Conservation (phyloP, 768 basidiomycete genomes). For the Boletellus ananas region DNA sequence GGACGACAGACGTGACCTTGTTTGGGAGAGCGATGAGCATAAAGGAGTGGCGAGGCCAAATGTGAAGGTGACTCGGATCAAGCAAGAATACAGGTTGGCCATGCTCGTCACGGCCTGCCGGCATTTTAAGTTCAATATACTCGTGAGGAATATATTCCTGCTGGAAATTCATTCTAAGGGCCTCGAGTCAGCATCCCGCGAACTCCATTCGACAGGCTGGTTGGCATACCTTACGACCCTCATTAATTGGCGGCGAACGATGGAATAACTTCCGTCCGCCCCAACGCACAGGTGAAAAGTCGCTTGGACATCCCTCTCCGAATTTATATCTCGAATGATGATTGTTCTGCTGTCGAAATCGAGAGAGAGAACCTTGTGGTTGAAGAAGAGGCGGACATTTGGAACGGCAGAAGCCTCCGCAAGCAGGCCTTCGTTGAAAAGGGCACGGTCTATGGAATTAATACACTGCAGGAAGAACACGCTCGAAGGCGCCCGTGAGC, state of each 20-base stretch:
- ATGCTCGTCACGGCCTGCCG: conserved; percentile 60
- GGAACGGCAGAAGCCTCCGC: conserved; percentile 62
- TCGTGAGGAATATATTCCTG: conserved; percentile 95
- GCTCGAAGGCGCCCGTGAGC: conserved; percentile 24
- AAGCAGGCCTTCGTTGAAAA: conserved; percentile 84
- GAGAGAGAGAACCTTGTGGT: conserved; percentile 71
- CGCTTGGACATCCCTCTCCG: conserved; percentile 41
- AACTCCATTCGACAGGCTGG: conserved; percentile 6
- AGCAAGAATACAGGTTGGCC: conserved; percentile 73
- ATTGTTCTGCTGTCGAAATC: conserved; percentile 70
- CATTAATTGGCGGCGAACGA: conserved; percentile 94
- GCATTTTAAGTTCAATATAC: conserved; percentile 96
- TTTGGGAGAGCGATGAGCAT: conserved; percentile 99
- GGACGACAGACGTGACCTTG: conserved; percentile 54
- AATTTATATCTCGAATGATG: conserved; percentile 45
- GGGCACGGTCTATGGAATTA: conserved; percentile 86
- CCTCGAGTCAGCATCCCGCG: conserved; percentile 15
- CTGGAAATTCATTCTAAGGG: conserved; percentile 83
- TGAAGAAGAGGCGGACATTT: conserved; percentile 70
- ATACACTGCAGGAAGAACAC: conserved; percentile 61
- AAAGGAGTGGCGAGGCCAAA: conserved; percentile 98
- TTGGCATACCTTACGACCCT: conserved; percentile 74
- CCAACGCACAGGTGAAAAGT: conserved; percentile 82
- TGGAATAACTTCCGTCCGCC: conserved; percentile 91
- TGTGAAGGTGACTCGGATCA: conserved; percentile 95